A percentile compares a stretch with the other conserved stretches of the same genome.
Conservation (phyloP, 371 early-diverging fungal species). For the Blakeslea trispora region DNA sequence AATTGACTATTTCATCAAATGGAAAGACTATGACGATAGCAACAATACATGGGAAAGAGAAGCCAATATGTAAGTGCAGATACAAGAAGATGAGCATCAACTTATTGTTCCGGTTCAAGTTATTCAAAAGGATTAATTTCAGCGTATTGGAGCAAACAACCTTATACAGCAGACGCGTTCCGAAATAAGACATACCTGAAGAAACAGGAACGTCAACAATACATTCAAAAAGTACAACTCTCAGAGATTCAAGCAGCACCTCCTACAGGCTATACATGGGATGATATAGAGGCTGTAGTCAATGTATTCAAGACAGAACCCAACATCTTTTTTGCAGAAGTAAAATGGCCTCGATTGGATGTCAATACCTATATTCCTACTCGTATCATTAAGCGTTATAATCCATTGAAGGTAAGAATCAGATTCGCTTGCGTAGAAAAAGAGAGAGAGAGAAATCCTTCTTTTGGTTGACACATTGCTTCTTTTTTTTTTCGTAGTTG, state of each 20-base stretch:
- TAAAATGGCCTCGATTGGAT: slow-evolving; percentile 12
- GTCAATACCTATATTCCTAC: slow-evolving; percentile 21
- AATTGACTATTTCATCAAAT: slow-evolving; percentile 34
- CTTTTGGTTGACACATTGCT: too few species aligned
- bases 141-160: slow-evolving; percentile 15
- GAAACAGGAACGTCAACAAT: slow-evolving; percentile 4
- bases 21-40: slow-evolving; percentile 32
- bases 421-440: too few species aligned
- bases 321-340: slow-evolving; percentile 20
- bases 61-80: slow-evolving; percentile 25
- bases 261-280: slow-evolving; percentile 16
- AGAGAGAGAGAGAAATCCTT: too few species aligned
- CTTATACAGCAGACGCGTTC: slow-evolving; percentile 5
- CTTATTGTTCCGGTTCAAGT: not conserved
- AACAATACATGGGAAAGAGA: slow-evolving; percentile 39
- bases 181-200: not conserved
- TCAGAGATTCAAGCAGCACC: slow-evolving; percentile 15
- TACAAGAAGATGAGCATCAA: not conserved
- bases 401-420: slow-evolving; percentile 21
- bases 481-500: too few species aligned
- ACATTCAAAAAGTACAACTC: not conserved
- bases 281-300: slow-evolving; percentile 15
- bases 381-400: slow-evolving; percentile 11
- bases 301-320: slow-evolving; percentile 15
- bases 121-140: slow-evolving; percentile 11